Evolutionary conservation across 1,284 basidiomycete genomes (phyloP), one percentile per base, ranked within the genome.

Genomic region (Rhodotorula sp.): DNA sequence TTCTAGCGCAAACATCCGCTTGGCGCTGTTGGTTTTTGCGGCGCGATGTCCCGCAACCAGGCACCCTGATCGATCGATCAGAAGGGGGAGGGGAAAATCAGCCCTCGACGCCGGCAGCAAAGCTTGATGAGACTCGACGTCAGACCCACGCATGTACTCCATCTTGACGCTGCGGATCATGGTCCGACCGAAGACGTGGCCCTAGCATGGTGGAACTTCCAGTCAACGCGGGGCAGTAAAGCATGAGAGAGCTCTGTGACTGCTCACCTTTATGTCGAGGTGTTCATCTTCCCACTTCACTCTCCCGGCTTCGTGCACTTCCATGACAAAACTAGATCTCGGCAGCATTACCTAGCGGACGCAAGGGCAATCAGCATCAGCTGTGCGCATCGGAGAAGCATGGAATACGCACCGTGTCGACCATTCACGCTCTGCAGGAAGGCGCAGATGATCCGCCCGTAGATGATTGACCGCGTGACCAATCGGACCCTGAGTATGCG

Each of bases 1-100:
- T 21, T 56, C 34, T 26, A 57, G n/a, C 51, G 31, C 43, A 49
- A 60, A 66, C 46, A n/a, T 23, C 14, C 43, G 20, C 65, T 61
- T 66, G 2, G 65, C 48, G 26, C 58, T 52, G 1, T 34, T 3
- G 16, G 65, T 60, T 10, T 39, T 46, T 8, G 58, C 58, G 58
- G 52, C 65, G n/a, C 65, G 56, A 3, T 48, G 20, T 18, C 47
- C 58, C n/a, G 21, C 26, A 3, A 60, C 20, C 3, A 60, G 58
- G 26, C 29, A 34, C 15, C 20, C 48, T 60, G 29, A 29, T 29
- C 29, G 29, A 29, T 29, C 29, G 29, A 29, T 29, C 29, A 29
- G 29, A 29, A 29, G 29, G 29, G 29, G 29, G 29, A 29, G 29
- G 29, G 29, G 29, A 3, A 29, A 29, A 29, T 29, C 29, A 29